Base-by-base conservation (phyloP, 2,329 filamentous ascomycete genomes). In the Aspergillus sp. region DNA sequence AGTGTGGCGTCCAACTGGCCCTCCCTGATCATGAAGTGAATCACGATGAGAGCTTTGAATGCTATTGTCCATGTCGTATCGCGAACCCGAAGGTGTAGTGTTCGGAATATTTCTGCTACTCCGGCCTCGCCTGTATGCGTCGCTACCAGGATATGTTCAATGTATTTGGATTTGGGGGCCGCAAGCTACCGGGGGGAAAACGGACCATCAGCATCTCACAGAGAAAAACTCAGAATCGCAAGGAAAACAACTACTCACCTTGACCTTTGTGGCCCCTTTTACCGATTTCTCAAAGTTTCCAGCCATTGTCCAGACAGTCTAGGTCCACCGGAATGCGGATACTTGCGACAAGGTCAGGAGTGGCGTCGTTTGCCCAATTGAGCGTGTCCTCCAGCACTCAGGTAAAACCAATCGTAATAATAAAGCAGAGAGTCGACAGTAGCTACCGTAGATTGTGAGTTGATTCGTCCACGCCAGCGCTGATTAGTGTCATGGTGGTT, bases 31-130 rank as follows among this genome's bases (percentile, higher is more conserved):
- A 99, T 98, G 60, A 98, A 80, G 74, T 99, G 95, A 47, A 96
- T 87, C 48, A 96, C 95, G 68, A 98, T 96, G 65, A 99, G 81
- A 67, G 91, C 89, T 81, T 99, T 99, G 87, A 97, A 96, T 63
- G 96, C 93, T 57, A 98, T 92, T n/a, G 95, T 99, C 95, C 95
- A 99, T 81, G 95, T 96, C 65, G 93, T 93, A 74, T 99, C 95
- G 72, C 92, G 89, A 64, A 99, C 78, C 52, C 95, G 87, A 73
- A 91, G 86, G 72, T 96, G 92, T 54, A 99, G 81, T 42, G 92
- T 91, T 60, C 95, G 88, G 75, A 99, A 98, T 70, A 99, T 90
- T 78, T 99, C 95, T 59, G 89, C 93, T 59, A 99, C 91, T 65
- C 93, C 95, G 53, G 91, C 90, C 77, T 99, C 95, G 66, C 93